phyloP scores from a whole-genome alignment of 176 grass and related monocot genomes.

The Carex cristatella region DNA sequence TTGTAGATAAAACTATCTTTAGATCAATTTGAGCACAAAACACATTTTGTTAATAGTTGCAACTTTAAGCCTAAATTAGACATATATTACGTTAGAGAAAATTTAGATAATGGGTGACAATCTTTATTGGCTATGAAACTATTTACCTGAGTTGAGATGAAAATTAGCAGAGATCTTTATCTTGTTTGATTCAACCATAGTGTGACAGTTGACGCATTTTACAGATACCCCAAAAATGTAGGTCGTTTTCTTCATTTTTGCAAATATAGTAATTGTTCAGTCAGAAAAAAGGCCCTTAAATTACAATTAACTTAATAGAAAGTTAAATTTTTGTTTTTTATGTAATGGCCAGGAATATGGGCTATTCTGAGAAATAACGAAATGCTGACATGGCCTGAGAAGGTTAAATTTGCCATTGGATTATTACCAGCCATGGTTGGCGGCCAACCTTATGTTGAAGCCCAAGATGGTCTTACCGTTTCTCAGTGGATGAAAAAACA shows the following conservation, averaged over 20 bases:
- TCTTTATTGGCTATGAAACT: not conserved
- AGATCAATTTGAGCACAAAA: not conserved
- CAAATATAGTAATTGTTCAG: not conserved
- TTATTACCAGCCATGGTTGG: constrained; percentile 89
- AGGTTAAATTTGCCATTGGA: constrained; percentile 95
- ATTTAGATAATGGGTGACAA: not conserved
- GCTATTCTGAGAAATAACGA: constrained; percentile 93
- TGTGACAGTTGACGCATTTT: not conserved
- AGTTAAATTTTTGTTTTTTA: not conserved
- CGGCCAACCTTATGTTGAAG: constrained; percentile 96
- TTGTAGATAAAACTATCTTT: not conserved
- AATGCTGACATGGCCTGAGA: constrained; percentile 99
- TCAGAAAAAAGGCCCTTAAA: not conserved
- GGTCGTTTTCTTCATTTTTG: not conserved
- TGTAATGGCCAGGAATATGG: constrained; percentile 70
- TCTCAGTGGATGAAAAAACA: constrained; percentile 93
- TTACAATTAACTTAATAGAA: not conserved
- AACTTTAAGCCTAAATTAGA: not conserved
- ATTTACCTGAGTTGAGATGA: not conserved
- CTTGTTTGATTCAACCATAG: not conserved
- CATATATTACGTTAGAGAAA: not conserved
- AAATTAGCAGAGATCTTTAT: not conserved
- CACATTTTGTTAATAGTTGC: not conserved
- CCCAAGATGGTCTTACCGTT: constrained; percentile 87
- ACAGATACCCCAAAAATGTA: not conserved